Evolutionary conservation across 345 rosid genomes (phyloP), one percentile per base, ranked within the genome.

Genomic region (Erysimum cheiranthoides): DNA sequence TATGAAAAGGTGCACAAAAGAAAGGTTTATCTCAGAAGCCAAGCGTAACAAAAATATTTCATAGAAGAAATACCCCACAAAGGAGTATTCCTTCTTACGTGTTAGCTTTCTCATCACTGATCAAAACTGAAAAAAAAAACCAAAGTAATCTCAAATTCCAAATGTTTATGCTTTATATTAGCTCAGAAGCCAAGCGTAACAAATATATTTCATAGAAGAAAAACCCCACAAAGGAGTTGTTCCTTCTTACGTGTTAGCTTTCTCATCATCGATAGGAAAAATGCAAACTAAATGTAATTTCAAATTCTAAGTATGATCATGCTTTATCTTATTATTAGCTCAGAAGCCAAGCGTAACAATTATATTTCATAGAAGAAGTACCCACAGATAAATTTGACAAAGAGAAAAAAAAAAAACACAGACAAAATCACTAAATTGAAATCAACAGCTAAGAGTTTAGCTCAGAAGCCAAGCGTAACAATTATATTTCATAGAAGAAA

Each of bases 131-230:
- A 5, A n/a, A 12, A 13, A 8, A 18, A 21, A 1, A 21, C 1
- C 25, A 21, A 21, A 21, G 25, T 21, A 21, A 21, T 21, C 1
- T 0, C 25, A 21, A 21, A 21, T 21, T 21, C 25, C 1, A 21
- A 21, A 21, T 21, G 25, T 21, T 21, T 21, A 21, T 21, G 25
- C 25, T 21, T 21, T 21, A 21, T 21, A 21, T 1, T 21, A 21
- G 25, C 87, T 79, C 86, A 81, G 86, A 81, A 85, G 86, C 86
- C 87, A 85, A 84, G 83, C 79, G 83, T 82, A 87, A 85, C 84
- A 82, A 80, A n/a, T 72, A 39, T 16, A 85, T 85, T 78, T 77
- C 86, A 85, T 51, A 0, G 84, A 83, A 83, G 78, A 74, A 35
- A 51, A 25, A 60, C 60, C 45, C 12, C 28, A 54, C 70, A 66